Evolutionary conservation across 2,329 filamentous ascomycete species (phyloP).

Genomic region (Hymenotorrendiella dingleyae): DNA sequence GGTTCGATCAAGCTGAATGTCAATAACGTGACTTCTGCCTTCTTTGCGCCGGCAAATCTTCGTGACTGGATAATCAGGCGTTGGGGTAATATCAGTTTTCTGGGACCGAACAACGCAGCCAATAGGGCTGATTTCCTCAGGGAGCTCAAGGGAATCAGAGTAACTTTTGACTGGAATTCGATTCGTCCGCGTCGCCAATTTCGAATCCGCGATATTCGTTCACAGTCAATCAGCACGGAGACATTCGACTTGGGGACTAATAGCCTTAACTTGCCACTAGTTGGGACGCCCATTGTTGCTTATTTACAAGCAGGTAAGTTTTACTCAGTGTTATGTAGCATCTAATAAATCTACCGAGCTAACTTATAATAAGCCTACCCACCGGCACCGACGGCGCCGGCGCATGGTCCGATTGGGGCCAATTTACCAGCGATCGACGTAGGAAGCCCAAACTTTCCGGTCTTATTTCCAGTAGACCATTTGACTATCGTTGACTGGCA

Average conservation of each 20-base stretch:
- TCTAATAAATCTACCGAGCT: no score
- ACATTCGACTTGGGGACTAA: no score
- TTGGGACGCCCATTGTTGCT: no score
- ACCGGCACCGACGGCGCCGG: no score
- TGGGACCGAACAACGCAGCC: not conserved
- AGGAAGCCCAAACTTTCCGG: not conserved
- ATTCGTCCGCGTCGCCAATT: no score
- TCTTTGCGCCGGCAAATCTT: not conserved
- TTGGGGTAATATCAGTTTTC: not conserved
- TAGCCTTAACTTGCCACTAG: no score
- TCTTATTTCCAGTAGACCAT: not conserved
- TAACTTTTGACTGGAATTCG: not conserved
- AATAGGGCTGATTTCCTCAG: not conserved
- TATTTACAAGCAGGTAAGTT: no score
- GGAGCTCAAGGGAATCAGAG: not conserved
- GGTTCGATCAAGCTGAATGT: not conserved
- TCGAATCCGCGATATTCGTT: no score
- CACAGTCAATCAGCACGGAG: no score
- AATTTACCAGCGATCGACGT: conserved; percentile 1
- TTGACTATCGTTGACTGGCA: conserved; percentile 3
- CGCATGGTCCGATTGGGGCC: no score
- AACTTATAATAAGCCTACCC: no score
- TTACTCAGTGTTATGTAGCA: no score
- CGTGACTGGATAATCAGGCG: not conserved
- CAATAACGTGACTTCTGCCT: not conserved